These are phyloP conservation scores for Xerophyta viscosa DNA, from an alignment of 106 monocot species.

Conservation along the genomic window DNA sequence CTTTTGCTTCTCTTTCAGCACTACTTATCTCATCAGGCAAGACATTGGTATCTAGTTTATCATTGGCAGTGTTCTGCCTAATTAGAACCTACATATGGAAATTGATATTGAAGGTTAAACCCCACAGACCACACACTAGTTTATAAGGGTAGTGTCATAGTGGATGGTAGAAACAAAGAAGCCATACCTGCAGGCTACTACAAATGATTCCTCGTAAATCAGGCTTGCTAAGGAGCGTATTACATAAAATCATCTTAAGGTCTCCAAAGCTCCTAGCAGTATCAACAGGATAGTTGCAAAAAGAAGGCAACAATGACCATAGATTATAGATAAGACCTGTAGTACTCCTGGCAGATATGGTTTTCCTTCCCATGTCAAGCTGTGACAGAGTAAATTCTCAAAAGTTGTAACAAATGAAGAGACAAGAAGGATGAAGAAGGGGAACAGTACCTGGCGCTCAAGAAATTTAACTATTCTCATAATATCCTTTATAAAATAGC, in stretches of 20 bases:
- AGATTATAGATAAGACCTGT: constrained; percentile 68
- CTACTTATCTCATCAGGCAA: constrained; percentile 39
- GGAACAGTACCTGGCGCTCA: constrained; percentile 28
- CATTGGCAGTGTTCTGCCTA: constrained; percentile 50
- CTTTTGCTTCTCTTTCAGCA: constrained; percentile 50
- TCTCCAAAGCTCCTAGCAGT: constrained; percentile 43
- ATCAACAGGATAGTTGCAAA: constrained; percentile 87
- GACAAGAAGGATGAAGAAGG: neutral
- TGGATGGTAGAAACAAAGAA: too few species aligned
- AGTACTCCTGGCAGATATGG: constrained; percentile 59
- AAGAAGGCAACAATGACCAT: constrained; percentile 89
- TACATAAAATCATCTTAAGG: constrained; percentile 48
- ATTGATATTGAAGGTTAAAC: too few species aligned
- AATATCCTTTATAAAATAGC: constrained; percentile 54
- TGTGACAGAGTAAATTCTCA: constrained; percentile 15
- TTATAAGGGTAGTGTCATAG: too few species aligned
- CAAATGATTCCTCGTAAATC: constrained; percentile 82
- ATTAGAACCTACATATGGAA: constrained; percentile 57
- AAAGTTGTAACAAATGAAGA: constrained; percentile 1
- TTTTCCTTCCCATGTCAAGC: constrained; percentile 54
- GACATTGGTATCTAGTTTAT: constrained; percentile 11
- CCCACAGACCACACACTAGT: too few species aligned
- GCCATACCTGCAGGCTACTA: constrained; percentile 83
- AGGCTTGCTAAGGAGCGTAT: constrained; percentile 45
- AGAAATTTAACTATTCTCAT: constrained; percentile 23